Evolutionary conservation across 805 yeast genomes (phyloP).

Genomic region (Kluyveromyces nonfermentans): DNA sequence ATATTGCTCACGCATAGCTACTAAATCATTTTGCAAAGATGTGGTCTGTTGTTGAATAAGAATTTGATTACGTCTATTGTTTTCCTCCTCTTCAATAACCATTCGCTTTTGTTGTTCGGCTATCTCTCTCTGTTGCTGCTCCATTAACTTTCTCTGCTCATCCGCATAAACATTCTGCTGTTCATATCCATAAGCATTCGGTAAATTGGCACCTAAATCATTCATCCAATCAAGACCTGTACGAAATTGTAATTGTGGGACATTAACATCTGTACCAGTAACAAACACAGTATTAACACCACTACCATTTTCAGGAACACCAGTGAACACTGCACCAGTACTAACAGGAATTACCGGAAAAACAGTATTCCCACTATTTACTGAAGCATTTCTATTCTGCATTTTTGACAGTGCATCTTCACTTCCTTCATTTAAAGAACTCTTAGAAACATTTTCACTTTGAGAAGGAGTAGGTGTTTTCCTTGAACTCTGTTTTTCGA

Average conservation of each 20-base stretch:
- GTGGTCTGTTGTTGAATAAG: slow-evolving; percentile 66
- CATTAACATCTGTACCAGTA: background rate
- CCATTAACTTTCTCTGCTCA: slow-evolving; percentile 58
- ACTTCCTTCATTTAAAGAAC: background rate
- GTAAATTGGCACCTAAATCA: background rate
- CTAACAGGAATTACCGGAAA: background rate
- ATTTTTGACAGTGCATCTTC: background rate
- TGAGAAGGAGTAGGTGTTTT: background rate
- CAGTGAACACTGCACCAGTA: slow-evolving; percentile 2
- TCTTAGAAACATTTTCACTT: background rate
- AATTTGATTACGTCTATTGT: slow-evolving; percentile 36
- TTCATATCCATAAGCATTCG: slow-evolving; percentile 13
- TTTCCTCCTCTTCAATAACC: slow-evolving; percentile 44
- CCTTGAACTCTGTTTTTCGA: slow-evolving; percentile 5
- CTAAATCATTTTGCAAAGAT: slow-evolving; percentile 71
- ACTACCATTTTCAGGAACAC: background rate
- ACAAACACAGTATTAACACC: background rate
- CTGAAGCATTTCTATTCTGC: background rate
- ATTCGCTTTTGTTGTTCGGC: slow-evolving; percentile 64
- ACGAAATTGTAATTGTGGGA: slow-evolving; percentile 21
- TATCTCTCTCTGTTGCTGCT: slow-evolving; percentile 62
- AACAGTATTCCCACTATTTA: background rate
- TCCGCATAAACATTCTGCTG: slow-evolving; percentile 63
- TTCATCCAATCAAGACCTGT: slow-evolving; percentile 42
- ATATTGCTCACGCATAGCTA: slow-evolving; percentile 67